These are phyloP conservation scores for Platanthera zijinensis DNA, from an alignment of 106 monocot species.

Conservation along the genomic window DNA sequence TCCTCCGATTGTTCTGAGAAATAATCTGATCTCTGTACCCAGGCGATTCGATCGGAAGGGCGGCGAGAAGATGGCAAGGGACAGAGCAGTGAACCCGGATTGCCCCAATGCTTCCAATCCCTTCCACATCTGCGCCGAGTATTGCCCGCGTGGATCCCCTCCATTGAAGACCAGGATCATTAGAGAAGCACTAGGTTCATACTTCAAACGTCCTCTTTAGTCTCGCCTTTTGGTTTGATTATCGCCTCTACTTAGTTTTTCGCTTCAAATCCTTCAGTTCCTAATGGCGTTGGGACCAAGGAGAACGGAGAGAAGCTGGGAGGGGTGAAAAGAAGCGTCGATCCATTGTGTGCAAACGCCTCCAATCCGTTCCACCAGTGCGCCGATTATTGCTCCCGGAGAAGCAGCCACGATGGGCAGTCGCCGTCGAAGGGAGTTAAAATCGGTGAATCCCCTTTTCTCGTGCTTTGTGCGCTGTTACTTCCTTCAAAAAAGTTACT, in stretches of 20 bases:
- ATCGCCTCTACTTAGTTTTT: not conserved
- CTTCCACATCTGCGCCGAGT: constrained; percentile 28
- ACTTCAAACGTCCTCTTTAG: not conserved
- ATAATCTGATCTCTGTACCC: not conserved
- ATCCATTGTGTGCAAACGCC: constrained; percentile 18
- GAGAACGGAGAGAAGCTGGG: not conserved
- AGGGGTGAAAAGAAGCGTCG: constrained; percentile 3
- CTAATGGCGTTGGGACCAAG: not conserved
- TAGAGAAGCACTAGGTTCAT: not conserved
- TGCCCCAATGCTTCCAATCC: constrained; percentile 46
- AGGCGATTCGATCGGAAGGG: not conserved
- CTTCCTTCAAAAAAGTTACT: no score
- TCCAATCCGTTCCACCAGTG: constrained; percentile 25
- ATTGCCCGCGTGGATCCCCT: constrained; percentile 11
- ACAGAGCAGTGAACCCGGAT: constrained; percentile 10
- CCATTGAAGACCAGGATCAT: not conserved
- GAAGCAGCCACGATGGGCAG: not conserved
- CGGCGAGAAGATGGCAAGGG: constrained; percentile 10
- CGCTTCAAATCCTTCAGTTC: constrained; percentile 8
- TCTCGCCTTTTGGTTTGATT: not conserved
- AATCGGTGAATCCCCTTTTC: not conserved
- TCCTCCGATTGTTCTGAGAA: not conserved
- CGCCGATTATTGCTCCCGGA: not conserved
- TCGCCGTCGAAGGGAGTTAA: not conserved
- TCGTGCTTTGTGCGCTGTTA: not conserved